Evolutionary conservation across 2,329 filamentous ascomycete species (phyloP).

Genomic region (Pleurostoma richardsiae): DNA sequence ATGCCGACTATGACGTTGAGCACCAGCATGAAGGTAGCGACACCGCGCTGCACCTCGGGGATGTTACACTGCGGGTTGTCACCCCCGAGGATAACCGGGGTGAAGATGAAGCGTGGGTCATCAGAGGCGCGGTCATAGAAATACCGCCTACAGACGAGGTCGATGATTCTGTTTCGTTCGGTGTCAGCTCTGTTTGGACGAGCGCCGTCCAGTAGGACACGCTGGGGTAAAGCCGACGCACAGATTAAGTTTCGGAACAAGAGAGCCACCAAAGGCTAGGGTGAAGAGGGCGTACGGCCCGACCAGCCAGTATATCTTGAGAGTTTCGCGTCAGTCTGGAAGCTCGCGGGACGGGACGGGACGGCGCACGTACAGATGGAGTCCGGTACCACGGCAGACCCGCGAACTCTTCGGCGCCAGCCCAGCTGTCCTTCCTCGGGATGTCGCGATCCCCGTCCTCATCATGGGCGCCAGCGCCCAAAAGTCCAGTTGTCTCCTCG

Average conservation of each 20-base stretch:
- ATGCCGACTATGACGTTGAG: conserved; percentile 70
- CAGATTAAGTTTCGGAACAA: conserved; percentile 84
- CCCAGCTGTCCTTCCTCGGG: conserved; percentile 32
- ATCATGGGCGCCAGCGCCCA: conserved; percentile 22
- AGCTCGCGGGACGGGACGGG: conserved; percentile 24
- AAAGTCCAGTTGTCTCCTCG: conserved; percentile 32
- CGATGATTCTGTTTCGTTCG: conserved; percentile 54
- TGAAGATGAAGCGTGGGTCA: conserved; percentile 55
- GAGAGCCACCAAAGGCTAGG: conserved; percentile 76
- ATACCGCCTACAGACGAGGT: conserved; percentile 79
- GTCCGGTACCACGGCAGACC: conserved; percentile 56
- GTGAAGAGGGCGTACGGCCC: conserved; percentile 77
- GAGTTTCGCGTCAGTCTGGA: not conserved
- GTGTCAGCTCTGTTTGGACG: conserved; percentile 2
- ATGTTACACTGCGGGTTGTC: conserved; percentile 77
- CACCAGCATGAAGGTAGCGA: conserved; percentile 74
- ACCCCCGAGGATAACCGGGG: conserved; percentile 60
- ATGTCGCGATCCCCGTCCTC: conserved; percentile 10
- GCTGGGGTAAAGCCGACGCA: conserved; percentile 24
- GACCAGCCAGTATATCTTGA: conserved; percentile 78
- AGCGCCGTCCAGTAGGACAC: too few species aligned
- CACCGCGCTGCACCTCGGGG: conserved; percentile 70
- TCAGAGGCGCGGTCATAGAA: conserved; percentile 60
- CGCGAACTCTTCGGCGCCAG: conserved; percentile 51
- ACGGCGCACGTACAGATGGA: conserved; percentile 58